Evolutionary conservation across 305 asterid genomes (phyloP).

Genomic region (Striga hermonthica): DNA sequence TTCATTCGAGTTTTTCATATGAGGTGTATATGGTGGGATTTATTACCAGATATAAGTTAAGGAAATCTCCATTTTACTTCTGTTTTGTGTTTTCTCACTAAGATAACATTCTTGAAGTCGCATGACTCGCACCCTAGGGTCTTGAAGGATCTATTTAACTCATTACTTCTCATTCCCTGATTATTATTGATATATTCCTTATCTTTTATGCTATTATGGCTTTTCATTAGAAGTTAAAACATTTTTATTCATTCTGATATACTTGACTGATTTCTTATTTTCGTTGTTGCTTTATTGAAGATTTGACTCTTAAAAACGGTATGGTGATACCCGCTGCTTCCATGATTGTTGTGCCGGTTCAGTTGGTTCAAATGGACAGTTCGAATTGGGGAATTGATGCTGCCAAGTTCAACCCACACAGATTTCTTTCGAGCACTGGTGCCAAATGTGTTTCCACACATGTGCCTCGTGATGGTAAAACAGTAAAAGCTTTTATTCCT

Average conservation of each 20-base stretch:
- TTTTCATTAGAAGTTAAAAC: too few species aligned
- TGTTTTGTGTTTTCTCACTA: not conserved
- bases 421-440: constrained; percentile 40
- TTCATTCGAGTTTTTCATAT: too few species aligned
- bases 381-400: constrained; percentile 50
- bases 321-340: constrained; percentile 47
- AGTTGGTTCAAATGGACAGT: constrained; percentile 41
- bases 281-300: constrained; percentile 36
- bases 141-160: constrained; percentile 19
- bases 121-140: constrained; percentile 1
- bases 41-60: not conserved
- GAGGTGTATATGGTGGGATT: not conserved
- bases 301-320: constrained; percentile 39
- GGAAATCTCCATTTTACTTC: not conserved
- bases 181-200: not conserved
- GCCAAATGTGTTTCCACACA: constrained; percentile 20
- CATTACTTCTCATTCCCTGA: not conserved
- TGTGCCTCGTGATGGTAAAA: too few species aligned
- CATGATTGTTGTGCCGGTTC: constrained; percentile 44
- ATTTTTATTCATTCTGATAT: constrained; percentile 1
- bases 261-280: constrained; percentile 29
- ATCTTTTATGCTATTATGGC: not conserved
- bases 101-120: constrained; percentile 5
- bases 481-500: too few species aligned
- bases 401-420: constrained; percentile 40